Evolutionary conservation across 2,329 filamentous ascomycete genomes (phyloP), one percentile per base, ranked within the genome.

Genomic region (Fusarium liriodendri): DNA sequence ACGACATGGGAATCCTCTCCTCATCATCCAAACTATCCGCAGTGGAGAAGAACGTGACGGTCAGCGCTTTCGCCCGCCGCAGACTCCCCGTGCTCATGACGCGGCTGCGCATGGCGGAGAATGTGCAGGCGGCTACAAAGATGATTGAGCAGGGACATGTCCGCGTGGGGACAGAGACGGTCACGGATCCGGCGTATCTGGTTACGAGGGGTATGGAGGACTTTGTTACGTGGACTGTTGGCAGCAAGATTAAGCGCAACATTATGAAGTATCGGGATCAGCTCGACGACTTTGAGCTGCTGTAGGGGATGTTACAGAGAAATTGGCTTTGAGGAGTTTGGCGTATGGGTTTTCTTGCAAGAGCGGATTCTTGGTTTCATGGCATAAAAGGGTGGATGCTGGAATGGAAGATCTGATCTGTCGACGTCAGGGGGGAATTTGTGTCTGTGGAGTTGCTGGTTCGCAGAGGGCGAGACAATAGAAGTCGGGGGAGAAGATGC

Each of bases 141-240:
- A 93, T 98, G 83, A 93, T 98, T 67, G 96, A 98, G 86, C 95
- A 98, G 80, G 96, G 96, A 8, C 95, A 98, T 81, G 95, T 98
- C 5, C 88, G 96, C 57, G 95, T 98, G 1, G 96, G 96, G 14
- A 95, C 95, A 0, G 95, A 98, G 80, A 93, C 95, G 2, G 89
- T 98, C 29, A 97, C 94, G 3, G 96, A 98, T 81, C 92, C 95
- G 32, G 95, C 95, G 1, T 98, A 95, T 79, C 84, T 98, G 62
- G 95, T 98, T 9, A 97, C 94, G 40, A 88, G 95, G 74, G 94
- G 91, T 70, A 94, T 97, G 89, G 96, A 98, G 84, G 96, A 98
- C 84, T 98, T 97, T 82, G 93, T 98, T 20, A 98, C 96, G 0
- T 98, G 96, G 96, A 93, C 96, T 11, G 94, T 97, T 79, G 95